Conservation (phyloP, 345 rosid species). For the Psidium guajava region DNA sequence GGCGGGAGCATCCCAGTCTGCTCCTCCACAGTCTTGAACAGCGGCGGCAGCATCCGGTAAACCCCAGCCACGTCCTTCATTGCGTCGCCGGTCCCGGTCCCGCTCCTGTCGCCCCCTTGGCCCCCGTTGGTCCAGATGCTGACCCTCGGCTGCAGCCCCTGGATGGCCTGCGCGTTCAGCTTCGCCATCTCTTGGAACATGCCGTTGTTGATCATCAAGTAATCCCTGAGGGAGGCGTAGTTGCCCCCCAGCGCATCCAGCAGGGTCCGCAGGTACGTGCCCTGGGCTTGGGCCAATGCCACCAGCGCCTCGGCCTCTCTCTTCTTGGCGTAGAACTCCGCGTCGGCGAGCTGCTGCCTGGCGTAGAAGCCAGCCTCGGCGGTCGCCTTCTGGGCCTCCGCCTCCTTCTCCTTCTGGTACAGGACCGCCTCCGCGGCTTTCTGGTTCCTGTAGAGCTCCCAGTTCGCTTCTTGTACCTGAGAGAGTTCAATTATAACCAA, state of each 20-base stretch:
- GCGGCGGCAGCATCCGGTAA: constrained; percentile 57
- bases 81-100: constrained; percentile 4
- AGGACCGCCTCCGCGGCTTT: constrained; percentile 59
- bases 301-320: constrained; percentile 60
- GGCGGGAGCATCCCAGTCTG: constrained; percentile 82
- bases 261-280: constrained; percentile 40
- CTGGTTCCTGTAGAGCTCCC: constrained; percentile 22
- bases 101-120: constrained; percentile 1
- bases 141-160: constrained; percentile 52
- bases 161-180: constrained; percentile 47
- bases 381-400: constrained; percentile 50
- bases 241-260: constrained; percentile 41
- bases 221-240: constrained; percentile 40
- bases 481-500: not conserved
- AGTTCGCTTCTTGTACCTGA: constrained; percentile 9
- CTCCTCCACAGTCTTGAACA: constrained; percentile 65
- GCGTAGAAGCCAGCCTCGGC: constrained; percentile 51
- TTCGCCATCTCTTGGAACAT: constrained; percentile 46
- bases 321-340: constrained; percentile 34
- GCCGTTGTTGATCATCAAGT: constrained; percentile 47
- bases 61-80: constrained; percentile 68
- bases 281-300: constrained; percentile 54
- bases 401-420: constrained; percentile 43
- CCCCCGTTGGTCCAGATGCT: constrained; percentile 58
- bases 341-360: constrained; percentile 41